A percentile compares a stretch with the other conserved stretches of the same genome.
Conservation (phyloP, 208 protist species). For the Leptomonas pyrrhocoris region DNA sequence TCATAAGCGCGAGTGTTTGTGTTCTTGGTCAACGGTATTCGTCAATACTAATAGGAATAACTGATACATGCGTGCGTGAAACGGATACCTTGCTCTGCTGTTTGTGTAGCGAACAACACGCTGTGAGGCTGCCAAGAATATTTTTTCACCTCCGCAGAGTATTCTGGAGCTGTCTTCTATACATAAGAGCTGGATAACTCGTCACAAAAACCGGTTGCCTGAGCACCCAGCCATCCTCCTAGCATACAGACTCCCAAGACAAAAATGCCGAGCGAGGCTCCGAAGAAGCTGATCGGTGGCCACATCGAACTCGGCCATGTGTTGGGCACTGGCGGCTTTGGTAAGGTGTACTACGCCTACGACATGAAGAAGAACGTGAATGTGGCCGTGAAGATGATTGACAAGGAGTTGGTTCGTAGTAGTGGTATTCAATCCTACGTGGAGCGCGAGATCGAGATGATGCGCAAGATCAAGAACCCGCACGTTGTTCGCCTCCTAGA, state of each 20-base stretch:
- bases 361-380: constrained; percentile 78
- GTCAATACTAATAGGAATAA: background rate
- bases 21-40: background rate
- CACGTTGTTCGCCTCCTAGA: constrained; percentile 94
- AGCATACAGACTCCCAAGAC: background rate
- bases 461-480: constrained; percentile 96
- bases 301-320: constrained; percentile 84
- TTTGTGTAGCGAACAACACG: too few relatives aligned
- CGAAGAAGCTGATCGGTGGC: constrained; percentile 55
- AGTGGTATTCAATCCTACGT: constrained; percentile 78
- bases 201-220: too few relatives aligned
- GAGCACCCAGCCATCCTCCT: background rate
- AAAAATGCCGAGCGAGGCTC: constrained; percentile 4
- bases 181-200: too few relatives aligned
- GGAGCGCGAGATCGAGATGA: constrained; percentile 96
- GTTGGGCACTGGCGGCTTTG: constrained; percentile 87
- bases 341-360: constrained; percentile 86
- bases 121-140: too few relatives aligned
- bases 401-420: constrained; percentile 74
- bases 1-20: background rate
- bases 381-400: constrained; percentile 93
- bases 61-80: background rate
- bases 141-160: too few relatives aligned
- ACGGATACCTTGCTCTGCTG: background rate
- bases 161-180: too few relatives aligned